phyloP scores from a whole-genome alignment of 2,329 filamentous ascomycete genomes.

The Diaporthe amygdali region DNA sequence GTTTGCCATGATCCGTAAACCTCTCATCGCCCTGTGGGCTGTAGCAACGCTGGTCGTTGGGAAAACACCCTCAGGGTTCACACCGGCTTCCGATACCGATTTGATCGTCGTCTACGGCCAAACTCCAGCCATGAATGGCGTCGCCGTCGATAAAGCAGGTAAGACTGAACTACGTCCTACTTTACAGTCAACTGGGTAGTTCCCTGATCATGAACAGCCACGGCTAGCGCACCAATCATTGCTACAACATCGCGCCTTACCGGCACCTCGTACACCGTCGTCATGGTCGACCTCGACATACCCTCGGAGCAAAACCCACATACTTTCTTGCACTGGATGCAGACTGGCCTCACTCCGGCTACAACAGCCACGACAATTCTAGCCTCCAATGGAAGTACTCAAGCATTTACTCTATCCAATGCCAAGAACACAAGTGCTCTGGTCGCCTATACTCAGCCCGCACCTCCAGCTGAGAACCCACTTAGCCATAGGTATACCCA shows the following conservation, averaged over 20 bases:
- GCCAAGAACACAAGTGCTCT: slow-evolving; percentile 31
- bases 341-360: slow-evolving; percentile 40
- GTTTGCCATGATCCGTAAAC: neutral
- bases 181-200: too few relatives aligned
- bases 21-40: neutral
- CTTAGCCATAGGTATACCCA: slow-evolving; percentile 45
- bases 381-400: neutral
- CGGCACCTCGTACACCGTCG: slow-evolving; percentile 39
- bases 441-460: slow-evolving; percentile 40
- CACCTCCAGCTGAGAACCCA: slow-evolving; percentile 41
- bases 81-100: neutral
- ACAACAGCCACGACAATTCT: slow-evolving; percentile 28
- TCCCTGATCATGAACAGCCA: neutral
- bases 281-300: slow-evolving; percentile 54
- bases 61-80: slow-evolving; percentile 1
- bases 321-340: slow-evolving; percentile 48
- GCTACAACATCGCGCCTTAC: neutral
- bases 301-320: slow-evolving; percentile 44
- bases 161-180: neutral
- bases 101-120: neutral
- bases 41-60: slow-evolving; percentile 10
- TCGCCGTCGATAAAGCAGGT: neutral
- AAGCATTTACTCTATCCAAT: slow-evolving; percentile 40
- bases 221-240: neutral
- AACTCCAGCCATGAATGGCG: neutral